Evolutionary conservation across 768 basidiomycete genomes (phyloP).

Genomic region (Leccinellum luteum): DNA sequence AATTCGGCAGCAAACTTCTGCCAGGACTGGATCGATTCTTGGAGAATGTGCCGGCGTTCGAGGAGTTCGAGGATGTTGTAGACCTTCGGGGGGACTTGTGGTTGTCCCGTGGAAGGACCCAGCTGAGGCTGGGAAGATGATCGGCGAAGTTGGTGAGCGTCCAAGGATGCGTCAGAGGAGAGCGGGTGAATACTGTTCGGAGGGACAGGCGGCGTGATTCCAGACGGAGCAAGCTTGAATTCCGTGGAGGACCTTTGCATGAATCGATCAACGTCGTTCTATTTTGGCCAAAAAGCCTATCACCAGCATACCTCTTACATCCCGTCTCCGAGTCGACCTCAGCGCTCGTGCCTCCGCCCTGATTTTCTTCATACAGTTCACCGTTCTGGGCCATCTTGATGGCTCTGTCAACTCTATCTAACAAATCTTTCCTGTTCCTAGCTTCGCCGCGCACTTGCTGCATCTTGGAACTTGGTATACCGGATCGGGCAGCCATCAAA

Average conservation of each 20-base stretch:
- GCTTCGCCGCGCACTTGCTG: conserved; percentile 31
- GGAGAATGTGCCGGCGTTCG: conserved; percentile 22
- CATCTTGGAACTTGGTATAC: conserved; percentile 29
- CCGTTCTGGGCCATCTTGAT: conserved; percentile 28
- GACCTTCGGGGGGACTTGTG: conserved; percentile 18
- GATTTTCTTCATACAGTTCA: conserved; percentile 9
- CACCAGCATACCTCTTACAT: conserved; percentile 15
- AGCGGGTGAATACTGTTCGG: background rate
- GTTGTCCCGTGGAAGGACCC: conserved; percentile 13
- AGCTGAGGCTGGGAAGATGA: conserved; percentile 29
- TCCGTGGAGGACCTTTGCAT: conserved; percentile 10
- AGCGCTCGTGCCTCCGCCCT: background rate
- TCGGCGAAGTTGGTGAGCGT: conserved; percentile 24
- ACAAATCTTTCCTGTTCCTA: conserved; percentile 30
- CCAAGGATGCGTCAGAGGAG: conserved; percentile 9
- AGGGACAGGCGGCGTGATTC: background rate
- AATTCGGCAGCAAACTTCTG: conserved; percentile 18
- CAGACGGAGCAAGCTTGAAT: conserved; percentile 4
- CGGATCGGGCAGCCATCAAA: conserved; percentile 31
- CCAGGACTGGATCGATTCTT: conserved; percentile 28
- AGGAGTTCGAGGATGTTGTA: conserved; percentile 27
- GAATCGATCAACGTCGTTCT: conserved; percentile 6
- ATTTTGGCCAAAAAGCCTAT: conserved; percentile 1
- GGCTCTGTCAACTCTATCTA: conserved; percentile 29
- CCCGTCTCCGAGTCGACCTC: background rate